These are phyloP conservation scores for Quercus suber DNA, from an alignment of 306 rosid genomes.

Conservation along the genomic window DNA sequence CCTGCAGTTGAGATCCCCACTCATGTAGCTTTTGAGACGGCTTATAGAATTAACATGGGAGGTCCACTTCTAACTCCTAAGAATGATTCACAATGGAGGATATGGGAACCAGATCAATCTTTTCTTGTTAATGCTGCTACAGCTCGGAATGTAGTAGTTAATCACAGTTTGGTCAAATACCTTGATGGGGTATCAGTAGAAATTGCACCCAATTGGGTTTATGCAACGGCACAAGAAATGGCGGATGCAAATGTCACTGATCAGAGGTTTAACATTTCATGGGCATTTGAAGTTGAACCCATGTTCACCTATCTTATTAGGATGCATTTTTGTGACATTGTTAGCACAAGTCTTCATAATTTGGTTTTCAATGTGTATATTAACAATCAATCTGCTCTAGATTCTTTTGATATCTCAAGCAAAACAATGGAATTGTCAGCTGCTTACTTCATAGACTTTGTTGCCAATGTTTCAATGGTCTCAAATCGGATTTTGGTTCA, in stretches of 20 bases:
- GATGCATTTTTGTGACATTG: slow-evolving; percentile 36
- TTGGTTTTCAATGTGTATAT: slow-evolving; percentile 41
- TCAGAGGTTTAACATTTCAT: slow-evolving; percentile 40
- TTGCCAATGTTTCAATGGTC: slow-evolving; percentile 11
- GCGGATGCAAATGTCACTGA: slow-evolving; percentile 33
- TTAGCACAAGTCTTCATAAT: slow-evolving; percentile 20
- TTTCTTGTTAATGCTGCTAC: slow-evolving; percentile 34
- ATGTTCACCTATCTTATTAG: slow-evolving; percentile 30
- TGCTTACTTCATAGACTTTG: slow-evolving; percentile 30
- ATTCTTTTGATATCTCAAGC: slow-evolving; percentile 32
- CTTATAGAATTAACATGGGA: slow-evolving; percentile 36
- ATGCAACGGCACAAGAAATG: slow-evolving; percentile 43
- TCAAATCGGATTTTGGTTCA: slow-evolving; percentile 31
- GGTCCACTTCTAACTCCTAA: slow-evolving; percentile 26
- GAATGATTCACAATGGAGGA: slow-evolving; percentile 36
- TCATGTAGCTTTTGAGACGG: slow-evolving; percentile 27
- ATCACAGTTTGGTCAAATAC: slow-evolving; percentile 26
- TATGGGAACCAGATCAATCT: slow-evolving; percentile 30
- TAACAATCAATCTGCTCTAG: slow-evolving; percentile 30
- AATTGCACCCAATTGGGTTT: slow-evolving; percentile 36
- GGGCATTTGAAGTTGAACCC: slow-evolving; percentile 31
- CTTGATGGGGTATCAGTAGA: slow-evolving; percentile 24
- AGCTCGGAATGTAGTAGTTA: slow-evolving; percentile 16
- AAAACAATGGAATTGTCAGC: slow-evolving; percentile 26
- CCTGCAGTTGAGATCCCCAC: slow-evolving; percentile 16